Percentiles rank a stretch among this genome's conserved stretches.
These are phyloP conservation scores for Glebionis coronaria DNA, from an alignment of 129 eudicot species.

Conservation along the genomic window DNA sequence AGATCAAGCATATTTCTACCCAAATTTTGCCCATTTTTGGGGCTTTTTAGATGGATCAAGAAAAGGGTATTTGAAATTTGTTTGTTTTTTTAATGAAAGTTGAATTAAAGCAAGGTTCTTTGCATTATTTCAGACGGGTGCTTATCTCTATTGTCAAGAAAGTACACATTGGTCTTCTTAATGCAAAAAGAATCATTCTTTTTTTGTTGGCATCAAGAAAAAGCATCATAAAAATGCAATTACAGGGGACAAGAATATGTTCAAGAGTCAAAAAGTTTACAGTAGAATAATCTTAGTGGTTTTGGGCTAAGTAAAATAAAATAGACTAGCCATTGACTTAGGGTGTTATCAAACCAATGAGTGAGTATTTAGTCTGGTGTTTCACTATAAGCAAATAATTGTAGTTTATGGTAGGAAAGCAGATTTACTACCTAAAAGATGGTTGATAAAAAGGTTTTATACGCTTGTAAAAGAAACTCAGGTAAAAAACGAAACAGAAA, in stretches of 20 bases:
- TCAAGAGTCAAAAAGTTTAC: conserved; percentile 46
- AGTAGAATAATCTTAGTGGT: background rate
- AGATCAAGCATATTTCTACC: conserved; percentile 73
- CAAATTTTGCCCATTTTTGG: conserved; percentile 67
- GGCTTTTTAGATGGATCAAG: conserved; percentile 24
- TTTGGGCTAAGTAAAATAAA: background rate
- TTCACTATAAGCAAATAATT: background rate
- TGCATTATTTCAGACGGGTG: conserved; percentile 46
- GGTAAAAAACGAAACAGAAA: background rate
- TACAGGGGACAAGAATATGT: conserved; percentile 47
- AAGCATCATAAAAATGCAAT: conserved; percentile 29
- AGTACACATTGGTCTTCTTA: conserved; percentile 25
- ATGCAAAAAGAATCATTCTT: conserved; percentile 30
- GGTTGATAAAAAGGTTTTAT: background rate
- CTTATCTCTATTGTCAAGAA: conserved; percentile 56
- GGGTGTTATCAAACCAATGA: background rate
- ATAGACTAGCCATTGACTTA: background rate
- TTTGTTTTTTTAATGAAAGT: conserved; percentile 23
- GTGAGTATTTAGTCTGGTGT: too few relatives aligned
- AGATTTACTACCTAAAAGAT: background rate
- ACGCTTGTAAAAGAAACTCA: too few relatives aligned
- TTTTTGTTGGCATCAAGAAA: conserved; percentile 31
- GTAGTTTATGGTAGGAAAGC: background rate
- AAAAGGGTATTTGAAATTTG: conserved; percentile 24
- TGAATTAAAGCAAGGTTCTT: conserved; percentile 37